Percentiles rank a stretch among this genome's conserved stretches.
These are phyloP conservation scores for Sporothrix inflata DNA, from an alignment of 2,329 filamentous ascomycete species.

Conservation along the genomic window DNA sequence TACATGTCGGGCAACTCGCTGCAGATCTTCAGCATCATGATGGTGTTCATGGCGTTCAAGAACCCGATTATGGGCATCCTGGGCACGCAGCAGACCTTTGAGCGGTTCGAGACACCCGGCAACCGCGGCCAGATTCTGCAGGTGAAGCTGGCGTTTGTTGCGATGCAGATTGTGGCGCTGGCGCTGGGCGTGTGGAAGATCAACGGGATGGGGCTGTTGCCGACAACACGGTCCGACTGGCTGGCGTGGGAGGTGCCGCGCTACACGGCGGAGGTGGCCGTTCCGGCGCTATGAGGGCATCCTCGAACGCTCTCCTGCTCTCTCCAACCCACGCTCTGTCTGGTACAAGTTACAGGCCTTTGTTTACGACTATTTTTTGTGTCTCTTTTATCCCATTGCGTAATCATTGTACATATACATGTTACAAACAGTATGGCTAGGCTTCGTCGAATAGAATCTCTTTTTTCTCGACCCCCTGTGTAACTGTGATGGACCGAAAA, in stretches of 20 bases:
- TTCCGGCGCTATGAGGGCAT: constrained; percentile 57
- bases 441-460: background rate
- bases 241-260: constrained; percentile 88
- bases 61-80: constrained; percentile 85
- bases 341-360: background rate
- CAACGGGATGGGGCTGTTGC: constrained; percentile 92
- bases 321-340: background rate
- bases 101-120: constrained; percentile 82
- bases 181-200: constrained; percentile 94
- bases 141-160: constrained; percentile 85
- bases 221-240: constrained; percentile 96
- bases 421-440: background rate
- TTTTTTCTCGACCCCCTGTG: background rate
- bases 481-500: background rate
- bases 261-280: constrained; percentile 67
- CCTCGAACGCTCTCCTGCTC: background rate
- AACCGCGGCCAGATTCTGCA: constrained; percentile 74
- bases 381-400: background rate
- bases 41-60: constrained; percentile 99
- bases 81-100: constrained; percentile 83
- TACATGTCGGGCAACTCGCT: constrained; percentile 99
- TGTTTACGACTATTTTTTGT: too few relatives aligned
- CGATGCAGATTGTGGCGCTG: constrained; percentile 82
- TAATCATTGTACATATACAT: background rate
- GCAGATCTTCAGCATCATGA: constrained; percentile 99